Evolutionary conservation across 495 filamentous ascomycete species (phyloP).

Genomic region (Staphylotrichum tortipilum): DNA sequence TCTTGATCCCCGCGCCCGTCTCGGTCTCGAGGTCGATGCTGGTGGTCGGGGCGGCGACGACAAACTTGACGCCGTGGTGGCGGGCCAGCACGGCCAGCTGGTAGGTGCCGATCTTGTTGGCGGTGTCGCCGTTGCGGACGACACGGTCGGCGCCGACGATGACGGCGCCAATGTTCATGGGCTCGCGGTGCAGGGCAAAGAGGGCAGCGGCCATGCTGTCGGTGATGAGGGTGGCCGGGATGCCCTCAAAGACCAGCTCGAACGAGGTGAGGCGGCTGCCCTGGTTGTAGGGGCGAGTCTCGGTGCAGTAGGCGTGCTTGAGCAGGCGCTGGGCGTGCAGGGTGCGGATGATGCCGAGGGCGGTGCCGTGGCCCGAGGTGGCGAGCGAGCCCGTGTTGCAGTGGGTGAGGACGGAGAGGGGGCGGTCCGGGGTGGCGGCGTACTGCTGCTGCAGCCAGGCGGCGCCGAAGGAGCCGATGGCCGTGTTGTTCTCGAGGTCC

Average conservation of each 20-base stretch:
- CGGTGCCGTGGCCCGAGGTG: slow-evolving; percentile 93
- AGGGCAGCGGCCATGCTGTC: slow-evolving; percentile 93
- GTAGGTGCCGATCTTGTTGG: slow-evolving; percentile 99
- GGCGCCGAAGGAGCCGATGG: slow-evolving; percentile 74
- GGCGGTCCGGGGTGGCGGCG: slow-evolving; percentile 32
- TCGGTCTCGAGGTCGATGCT: slow-evolving; percentile 80
- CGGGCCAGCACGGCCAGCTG: slow-evolving; percentile 74
- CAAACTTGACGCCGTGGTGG: slow-evolving; percentile 82
- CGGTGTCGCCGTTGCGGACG: slow-evolving; percentile 92
- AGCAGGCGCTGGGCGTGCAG: slow-evolving; percentile 56
- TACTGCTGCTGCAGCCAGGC: slow-evolving; percentile 60
- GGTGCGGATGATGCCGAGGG: slow-evolving; percentile 86
- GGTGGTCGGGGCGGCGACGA: slow-evolving; percentile 90
- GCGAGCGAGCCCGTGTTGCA: slow-evolving; percentile 98
- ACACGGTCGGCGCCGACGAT: slow-evolving; percentile 94
- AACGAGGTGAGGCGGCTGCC: slow-evolving; percentile 91
- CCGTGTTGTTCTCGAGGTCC: slow-evolving; percentile 76
- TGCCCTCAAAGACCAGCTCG: slow-evolving; percentile 85
- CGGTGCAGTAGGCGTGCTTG: slow-evolving; percentile 83
- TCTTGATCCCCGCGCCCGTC: slow-evolving; percentile 67
- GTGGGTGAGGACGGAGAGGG: slow-evolving; percentile 75
- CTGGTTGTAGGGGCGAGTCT: slow-evolving; percentile 97
- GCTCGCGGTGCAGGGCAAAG: slow-evolving; percentile 49
- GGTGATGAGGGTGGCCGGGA: slow-evolving; percentile 88
- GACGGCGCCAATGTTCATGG: slow-evolving; percentile 64